These are phyloP conservation scores for Fusarium sp. DNA, from an alignment of 2,329 filamentous ascomycete species.

Conservation along the genomic window DNA sequence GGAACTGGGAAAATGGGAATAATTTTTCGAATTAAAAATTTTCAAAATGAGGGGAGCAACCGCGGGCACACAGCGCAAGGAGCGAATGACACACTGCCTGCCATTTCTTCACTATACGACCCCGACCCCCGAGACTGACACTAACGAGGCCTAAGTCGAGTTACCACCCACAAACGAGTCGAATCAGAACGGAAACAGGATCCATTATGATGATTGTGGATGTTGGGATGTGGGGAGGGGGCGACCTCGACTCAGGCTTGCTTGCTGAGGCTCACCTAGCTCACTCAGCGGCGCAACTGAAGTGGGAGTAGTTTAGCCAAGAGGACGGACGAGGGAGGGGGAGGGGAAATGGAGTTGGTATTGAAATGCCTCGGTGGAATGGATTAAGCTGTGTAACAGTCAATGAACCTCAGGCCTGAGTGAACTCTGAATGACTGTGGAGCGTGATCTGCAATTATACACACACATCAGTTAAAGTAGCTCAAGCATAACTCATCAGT, in stretches of 20 bases:
- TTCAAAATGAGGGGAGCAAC: constrained; percentile 42
- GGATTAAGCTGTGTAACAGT: not conserved
- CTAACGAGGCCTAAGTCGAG: constrained; percentile 8
- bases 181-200: constrained; percentile 5
- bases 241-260: constrained; percentile 3
- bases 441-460: not conserved
- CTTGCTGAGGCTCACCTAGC: not conserved
- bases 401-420: not conserved
- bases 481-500: not conserved
- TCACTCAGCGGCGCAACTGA: not conserved
- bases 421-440: not conserved
- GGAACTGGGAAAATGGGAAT: constrained; percentile 20
- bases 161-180: constrained; percentile 30
- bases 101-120: not conserved
- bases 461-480: too few relatives aligned
- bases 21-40: constrained; percentile 37
- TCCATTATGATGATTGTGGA: constrained; percentile 9
- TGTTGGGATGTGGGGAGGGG: constrained; percentile 34
- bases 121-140: constrained; percentile 9
- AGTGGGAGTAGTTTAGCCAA: not conserved
- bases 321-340: not conserved
- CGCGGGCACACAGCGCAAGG: constrained; percentile 24
- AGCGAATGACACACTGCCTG: constrained; percentile 30
- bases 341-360: constrained; percentile 8
- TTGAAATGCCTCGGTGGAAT: not conserved